Evolutionary conservation across 495 filamentous ascomycete species (phyloP), one percentile per base, ranked within the genome.

Genomic region (Podospora conica): DNA sequence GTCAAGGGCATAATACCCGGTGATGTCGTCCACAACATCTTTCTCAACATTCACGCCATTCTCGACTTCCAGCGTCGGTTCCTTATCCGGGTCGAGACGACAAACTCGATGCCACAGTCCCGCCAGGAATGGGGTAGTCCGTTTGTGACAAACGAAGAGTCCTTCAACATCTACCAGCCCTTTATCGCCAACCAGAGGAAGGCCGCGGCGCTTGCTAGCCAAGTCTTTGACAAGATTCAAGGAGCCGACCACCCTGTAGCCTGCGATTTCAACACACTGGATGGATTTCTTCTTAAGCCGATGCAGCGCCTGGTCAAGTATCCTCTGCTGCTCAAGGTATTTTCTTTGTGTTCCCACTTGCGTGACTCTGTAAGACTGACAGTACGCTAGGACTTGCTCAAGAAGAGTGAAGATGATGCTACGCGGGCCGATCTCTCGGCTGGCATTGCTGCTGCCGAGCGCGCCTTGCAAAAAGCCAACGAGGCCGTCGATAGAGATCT

Each of bases 281-380:
- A 92, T 70, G 91, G 91, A 4, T 98, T 98, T 75, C 85, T 98
- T 10, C 82, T 98, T 65, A 98, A 98, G 73, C 95, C 95, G 7
- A 96, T 98, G 81, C 95, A 98, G 77, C 87, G 95, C 62, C 81
- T 98, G 61, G 89, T 92, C 55, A 96, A 96, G 76, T 98, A 98
- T 72, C 96, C 96, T 20, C 79, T 98, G 12, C 84, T 98, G 55
- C 83, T 98, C 24, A 88, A 88, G 80, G 93, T 96, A 82, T 67
- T 84, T 75, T 24, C 22, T 58, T 27, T 58, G 21, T 65, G 23
- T 29, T 15, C 20, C 22, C 27, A 23, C 20, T n/a, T 15, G 3
- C 22, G 9, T 22, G 65, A 2, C 8, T 2, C 58, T 55, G 27
- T 18, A 5, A 48, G 33, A 48, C 69, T 72, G 57, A 74, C 57